These are phyloP conservation scores for Gliomastix tumulicola DNA, from an alignment of 2,329 filamentous ascomycete genomes.

Conservation along the genomic window DNA sequence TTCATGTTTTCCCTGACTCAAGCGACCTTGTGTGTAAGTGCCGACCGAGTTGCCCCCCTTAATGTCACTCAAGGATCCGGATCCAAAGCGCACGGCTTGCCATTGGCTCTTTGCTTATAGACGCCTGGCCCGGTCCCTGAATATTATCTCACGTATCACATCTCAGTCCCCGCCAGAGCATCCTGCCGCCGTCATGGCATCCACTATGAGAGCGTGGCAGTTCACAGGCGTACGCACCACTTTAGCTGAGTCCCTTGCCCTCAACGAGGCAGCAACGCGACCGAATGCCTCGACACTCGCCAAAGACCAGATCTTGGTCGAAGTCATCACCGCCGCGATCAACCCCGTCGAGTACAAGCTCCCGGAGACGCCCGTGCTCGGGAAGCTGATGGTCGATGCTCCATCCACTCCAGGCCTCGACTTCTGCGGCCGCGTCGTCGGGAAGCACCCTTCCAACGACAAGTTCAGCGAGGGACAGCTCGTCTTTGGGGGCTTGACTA, in stretches of 20 bases:
- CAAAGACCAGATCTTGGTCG: constrained; percentile 28
- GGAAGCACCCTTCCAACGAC: constrained; percentile 13
- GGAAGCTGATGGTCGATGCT: constrained; percentile 14
- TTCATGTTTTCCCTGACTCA: too few species aligned
- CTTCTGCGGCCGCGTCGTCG: constrained; percentile 40
- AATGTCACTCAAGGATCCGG: too few species aligned
- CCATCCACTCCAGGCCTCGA: constrained; percentile 43
- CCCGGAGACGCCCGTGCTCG: constrained; percentile 20
- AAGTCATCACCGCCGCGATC: constrained; percentile 31
- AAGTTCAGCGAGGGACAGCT: constrained; percentile 15
- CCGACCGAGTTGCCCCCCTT: too few species aligned
- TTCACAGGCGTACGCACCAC: constrained; percentile 11
- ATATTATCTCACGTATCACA: too few species aligned
- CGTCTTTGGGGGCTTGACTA: constrained; percentile 30
- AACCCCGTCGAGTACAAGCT: constrained; percentile 46
- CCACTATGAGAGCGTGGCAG: constrained; percentile 21
- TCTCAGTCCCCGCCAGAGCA: too few species aligned
- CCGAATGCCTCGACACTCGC: constrained; percentile 13
- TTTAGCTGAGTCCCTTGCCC: constrained; percentile 13
- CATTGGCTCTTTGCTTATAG: too few species aligned
- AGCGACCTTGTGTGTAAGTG: too few species aligned
- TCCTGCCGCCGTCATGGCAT: too few species aligned
- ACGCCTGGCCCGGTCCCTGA: too few species aligned
- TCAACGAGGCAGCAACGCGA: constrained; percentile 8
- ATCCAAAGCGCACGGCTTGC: too few species aligned